Percentiles rank a stretch among this genome's conserved stretches.
These are phyloP conservation scores for Microcos paniculata DNA, from an alignment of 345 rosid genomes.

Conservation along the genomic window DNA sequence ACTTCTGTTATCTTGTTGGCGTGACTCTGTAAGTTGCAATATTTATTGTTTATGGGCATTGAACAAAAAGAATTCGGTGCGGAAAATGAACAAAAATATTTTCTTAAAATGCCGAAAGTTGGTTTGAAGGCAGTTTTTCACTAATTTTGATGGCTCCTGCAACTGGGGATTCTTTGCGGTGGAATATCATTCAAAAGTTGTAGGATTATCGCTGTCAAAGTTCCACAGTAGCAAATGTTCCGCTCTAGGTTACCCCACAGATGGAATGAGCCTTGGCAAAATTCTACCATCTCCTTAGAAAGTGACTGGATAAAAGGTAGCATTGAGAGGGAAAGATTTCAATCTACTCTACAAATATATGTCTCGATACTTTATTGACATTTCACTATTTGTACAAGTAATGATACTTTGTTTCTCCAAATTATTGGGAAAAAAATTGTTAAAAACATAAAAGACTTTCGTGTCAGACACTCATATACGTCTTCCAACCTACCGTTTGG, in stretches of 20 bases:
- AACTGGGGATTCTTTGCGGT: not conserved
- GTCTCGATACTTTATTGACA: too few relatives aligned
- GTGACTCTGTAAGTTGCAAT: not conserved
- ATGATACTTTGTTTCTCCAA: too few relatives aligned
- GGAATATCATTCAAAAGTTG: not conserved
- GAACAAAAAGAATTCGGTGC: not conserved
- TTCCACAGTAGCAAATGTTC: not conserved
- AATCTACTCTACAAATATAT: too few relatives aligned
- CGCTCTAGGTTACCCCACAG: not conserved
- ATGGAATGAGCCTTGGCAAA: not conserved
- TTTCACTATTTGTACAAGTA: too few relatives aligned
- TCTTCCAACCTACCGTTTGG: too few relatives aligned
- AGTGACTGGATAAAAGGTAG: not conserved
- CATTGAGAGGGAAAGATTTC: not conserved
- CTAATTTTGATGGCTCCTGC: conserved; percentile 3
- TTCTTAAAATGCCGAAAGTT: not conserved
- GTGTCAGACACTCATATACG: too few relatives aligned
- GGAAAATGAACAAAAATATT: too few relatives aligned
- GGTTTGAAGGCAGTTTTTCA: not conserved
- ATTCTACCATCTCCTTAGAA: not conserved
- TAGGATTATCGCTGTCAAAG: conserved; percentile 5
- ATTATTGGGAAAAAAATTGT: too few relatives aligned
- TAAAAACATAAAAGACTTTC: too few relatives aligned
- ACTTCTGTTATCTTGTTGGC: too few relatives aligned
- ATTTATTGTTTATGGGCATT: not conserved